Percentiles rank a stretch among this genome's conserved stretches.
These are phyloP conservation scores for Kodamaea leandrae DNA, from an alignment of 805 yeast genomes.

Conservation along the genomic window DNA sequence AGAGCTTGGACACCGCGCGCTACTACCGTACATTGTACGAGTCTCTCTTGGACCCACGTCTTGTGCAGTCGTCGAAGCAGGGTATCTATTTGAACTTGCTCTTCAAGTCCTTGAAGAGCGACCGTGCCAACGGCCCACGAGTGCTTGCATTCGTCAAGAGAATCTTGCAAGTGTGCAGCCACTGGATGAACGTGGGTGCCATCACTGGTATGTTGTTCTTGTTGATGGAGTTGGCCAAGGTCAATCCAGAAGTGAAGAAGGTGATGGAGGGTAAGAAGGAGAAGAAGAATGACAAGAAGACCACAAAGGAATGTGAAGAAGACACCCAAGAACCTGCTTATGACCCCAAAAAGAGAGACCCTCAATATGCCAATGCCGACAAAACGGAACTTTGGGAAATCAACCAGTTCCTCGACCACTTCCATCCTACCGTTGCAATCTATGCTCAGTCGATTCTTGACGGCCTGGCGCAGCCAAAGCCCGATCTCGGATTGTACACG, in stretches of 20 bases:
- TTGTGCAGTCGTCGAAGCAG: conserved; percentile 85
- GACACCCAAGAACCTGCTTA: conserved; percentile 39
- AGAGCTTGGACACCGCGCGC: conserved; percentile 59
- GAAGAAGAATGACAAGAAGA: conserved; percentile 24
- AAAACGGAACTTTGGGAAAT: conserved; percentile 86
- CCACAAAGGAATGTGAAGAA: conserved; percentile 40
- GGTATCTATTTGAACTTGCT: conserved; percentile 85
- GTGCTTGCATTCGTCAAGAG: conserved; percentile 89
- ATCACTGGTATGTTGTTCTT: conserved; percentile 79
- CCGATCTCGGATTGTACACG: conserved; percentile 87
- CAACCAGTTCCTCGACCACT: conserved; percentile 68
- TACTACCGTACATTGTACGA: conserved; percentile 88
- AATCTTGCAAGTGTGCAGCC: conserved; percentile 76
- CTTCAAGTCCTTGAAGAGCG: conserved; percentile 78
- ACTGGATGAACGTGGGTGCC: conserved; percentile 87
- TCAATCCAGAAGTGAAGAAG: conserved; percentile 57
- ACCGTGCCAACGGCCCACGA: conserved; percentile 52
- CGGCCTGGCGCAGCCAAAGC: conserved; percentile 55
- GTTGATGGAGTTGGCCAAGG: conserved; percentile 63
- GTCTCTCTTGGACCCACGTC: conserved; percentile 78
- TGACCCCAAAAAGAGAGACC: conserved; percentile 89
- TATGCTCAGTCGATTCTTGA: conserved; percentile 68
- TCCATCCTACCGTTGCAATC: conserved; percentile 85
- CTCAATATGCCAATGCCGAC: conserved; percentile 84
- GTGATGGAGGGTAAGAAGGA: conserved; percentile 26